Conservation (phyloP, 1,284 basidiomycete species). For the Puccinia polysora region DNA sequence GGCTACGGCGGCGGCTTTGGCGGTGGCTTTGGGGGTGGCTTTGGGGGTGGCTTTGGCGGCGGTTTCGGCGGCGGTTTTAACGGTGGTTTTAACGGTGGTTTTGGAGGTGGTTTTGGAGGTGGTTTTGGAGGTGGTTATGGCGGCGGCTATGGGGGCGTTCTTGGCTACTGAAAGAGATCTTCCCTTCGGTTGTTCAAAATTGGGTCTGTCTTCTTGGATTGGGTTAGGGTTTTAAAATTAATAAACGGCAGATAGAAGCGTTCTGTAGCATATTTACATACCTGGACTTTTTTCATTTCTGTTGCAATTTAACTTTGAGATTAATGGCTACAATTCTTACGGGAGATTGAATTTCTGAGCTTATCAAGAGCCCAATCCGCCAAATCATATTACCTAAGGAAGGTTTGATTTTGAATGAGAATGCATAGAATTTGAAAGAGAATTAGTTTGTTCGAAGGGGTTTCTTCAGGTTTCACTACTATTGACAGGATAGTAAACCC, state of each 20-base stretch:
- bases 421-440: no score
- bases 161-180: background rate
- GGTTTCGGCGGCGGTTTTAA: background rate
- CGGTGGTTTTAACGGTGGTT: background rate
- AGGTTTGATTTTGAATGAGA: no score
- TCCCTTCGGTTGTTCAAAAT: background rate
- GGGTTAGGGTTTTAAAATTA: background rate
- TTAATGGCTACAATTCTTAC: no score
- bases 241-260: no score
- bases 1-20: background rate
- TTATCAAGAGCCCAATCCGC: no score
- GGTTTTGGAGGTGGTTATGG: background rate
- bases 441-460: no score
- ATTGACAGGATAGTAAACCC: no score
- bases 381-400: no score
- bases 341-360: no score
- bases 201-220: background rate
- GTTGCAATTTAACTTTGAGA: background rate
- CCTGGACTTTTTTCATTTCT: background rate
- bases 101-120: background rate
- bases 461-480: no score
- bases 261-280: background rate
- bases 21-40: background rate
- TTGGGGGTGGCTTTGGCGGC: background rate
- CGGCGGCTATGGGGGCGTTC: background rate